Evolutionary conservation across 2,329 filamentous ascomycete species (phyloP).

Genomic region (Alternaria brassicicola): DNA sequence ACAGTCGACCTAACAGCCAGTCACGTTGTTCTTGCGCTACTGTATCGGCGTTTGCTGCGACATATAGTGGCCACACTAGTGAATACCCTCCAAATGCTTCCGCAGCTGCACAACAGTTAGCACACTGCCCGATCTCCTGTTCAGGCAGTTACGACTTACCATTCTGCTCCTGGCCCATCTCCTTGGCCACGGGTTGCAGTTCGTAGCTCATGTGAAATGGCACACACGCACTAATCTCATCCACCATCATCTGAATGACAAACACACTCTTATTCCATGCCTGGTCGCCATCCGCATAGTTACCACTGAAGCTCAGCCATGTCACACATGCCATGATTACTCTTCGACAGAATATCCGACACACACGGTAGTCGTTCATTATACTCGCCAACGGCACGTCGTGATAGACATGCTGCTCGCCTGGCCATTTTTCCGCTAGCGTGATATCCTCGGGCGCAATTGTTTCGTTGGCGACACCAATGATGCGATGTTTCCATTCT

Average conservation of each 20-base stretch:
- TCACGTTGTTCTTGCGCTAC: slow-evolving; percentile 45
- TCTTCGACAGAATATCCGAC: slow-evolving; percentile 49
- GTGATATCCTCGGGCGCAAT: slow-evolving; percentile 35
- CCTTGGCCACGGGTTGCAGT: slow-evolving; percentile 42
- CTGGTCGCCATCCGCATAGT: slow-evolving; percentile 13
- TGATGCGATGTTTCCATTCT: slow-evolving; percentile 44
- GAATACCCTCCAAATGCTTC: slow-evolving; percentile 50
- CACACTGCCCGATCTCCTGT: not conserved
- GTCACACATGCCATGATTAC: slow-evolving; percentile 47
- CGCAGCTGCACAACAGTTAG: slow-evolving; percentile 36
- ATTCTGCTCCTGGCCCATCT: slow-evolving; percentile 43
- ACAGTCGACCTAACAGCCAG: slow-evolving; percentile 47
- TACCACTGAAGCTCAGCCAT: slow-evolving; percentile 30
- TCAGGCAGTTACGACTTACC: slow-evolving; percentile 27
- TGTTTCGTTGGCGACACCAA: slow-evolving; percentile 36
- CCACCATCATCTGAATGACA: slow-evolving; percentile 47
- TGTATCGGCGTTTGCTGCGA: slow-evolving; percentile 46
- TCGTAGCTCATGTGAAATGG: slow-evolving; percentile 50
- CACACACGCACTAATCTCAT: slow-evolving; percentile 49
- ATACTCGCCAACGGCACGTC: slow-evolving; percentile 49
- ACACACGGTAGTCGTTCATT: slow-evolving; percentile 51
- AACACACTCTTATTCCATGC: slow-evolving; percentile 31
- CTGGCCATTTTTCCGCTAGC: slow-evolving; percentile 43
- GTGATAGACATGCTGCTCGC: slow-evolving; percentile 49
- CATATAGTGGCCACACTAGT: slow-evolving; percentile 51